phyloP scores from a whole-genome alignment of 371 early-diverging fungal species.

The Blakeslea trispora region DNA sequence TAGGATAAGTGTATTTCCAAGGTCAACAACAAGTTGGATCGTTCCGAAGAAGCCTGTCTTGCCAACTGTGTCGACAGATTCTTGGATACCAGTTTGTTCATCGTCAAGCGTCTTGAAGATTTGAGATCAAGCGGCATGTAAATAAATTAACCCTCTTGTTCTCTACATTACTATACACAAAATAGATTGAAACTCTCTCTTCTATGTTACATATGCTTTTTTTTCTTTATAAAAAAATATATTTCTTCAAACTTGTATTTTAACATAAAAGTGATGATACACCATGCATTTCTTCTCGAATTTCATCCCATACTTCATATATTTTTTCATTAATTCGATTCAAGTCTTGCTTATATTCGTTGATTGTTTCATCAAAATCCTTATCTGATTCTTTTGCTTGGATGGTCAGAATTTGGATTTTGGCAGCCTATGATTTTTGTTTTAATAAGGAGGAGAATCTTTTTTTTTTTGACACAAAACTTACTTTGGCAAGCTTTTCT shows the following conservation, averaged over 20 bases:
- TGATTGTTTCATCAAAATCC: slow-evolving; percentile 42
- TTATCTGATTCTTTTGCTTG: slow-evolving; percentile 40
- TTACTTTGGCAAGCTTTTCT: slow-evolving; percentile 40
- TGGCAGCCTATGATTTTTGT: slow-evolving; percentile 25
- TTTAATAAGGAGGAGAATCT: background rate
- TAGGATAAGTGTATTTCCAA: slow-evolving; percentile 75
- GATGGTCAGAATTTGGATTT: slow-evolving; percentile 43
- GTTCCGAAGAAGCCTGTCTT: slow-evolving; percentile 70
- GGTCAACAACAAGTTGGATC: slow-evolving; percentile 67
- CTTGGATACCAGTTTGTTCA: slow-evolving; percentile 72
- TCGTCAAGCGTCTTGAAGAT: slow-evolving; percentile 69
- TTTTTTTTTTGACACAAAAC: background rate
- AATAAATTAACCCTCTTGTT: slow-evolving; percentile 5
- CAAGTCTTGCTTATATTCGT: slow-evolving; percentile 28
- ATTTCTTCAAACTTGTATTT: background rate
- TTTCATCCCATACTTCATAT: slow-evolving; percentile 44
- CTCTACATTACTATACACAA: background rate
- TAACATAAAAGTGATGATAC: slow-evolving; percentile 29
- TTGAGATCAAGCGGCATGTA: slow-evolving; percentile 37
- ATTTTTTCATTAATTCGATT: slow-evolving; percentile 23
- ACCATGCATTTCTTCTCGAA: slow-evolving; percentile 43
- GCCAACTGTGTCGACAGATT: slow-evolving; percentile 84
- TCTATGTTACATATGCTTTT: slow-evolving; percentile 1
- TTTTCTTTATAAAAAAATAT: background rate
- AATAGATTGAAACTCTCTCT: background rate